Base-by-base conservation (phyloP, 805 yeast genomes). In the Schizosaccharomyces lindneri region DNA sequence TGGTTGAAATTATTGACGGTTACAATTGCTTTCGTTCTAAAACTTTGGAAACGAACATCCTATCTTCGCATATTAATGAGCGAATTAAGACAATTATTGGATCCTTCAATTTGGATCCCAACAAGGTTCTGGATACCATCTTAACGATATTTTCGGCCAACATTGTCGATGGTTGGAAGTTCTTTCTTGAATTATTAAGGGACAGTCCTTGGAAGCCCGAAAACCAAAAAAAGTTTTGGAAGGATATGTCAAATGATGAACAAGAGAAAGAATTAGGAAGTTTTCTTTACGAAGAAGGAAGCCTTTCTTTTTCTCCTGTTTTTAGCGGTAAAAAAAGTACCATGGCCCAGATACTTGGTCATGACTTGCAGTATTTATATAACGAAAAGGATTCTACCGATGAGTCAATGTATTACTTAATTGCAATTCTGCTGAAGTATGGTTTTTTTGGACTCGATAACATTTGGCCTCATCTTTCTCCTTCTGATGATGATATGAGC, bases 61-160 rank as follows among this genome's bases (percentile, higher is more conserved):
- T 57, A 3, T 17, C 29, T 4, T 11, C 7, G 2, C 36, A 29
- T 19, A 75, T 79, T 9, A 68, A 76, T 9, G 70, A 76, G n/a
- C 74, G 77, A 5, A 73, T 84, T 17, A 78, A 79, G 59, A 75
- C 76, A 36, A 68, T 84, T 5, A 83, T 83, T 62, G 95, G 93
- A 1, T 87, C 83, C 68, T 87, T 80, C 69, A 78, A 78, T 61
- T 74, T 88, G 60, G 95, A 89, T 67, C 82, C 90, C 0, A 77
- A 79, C 61, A 76, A 89, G 63, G 79, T 81, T 31, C 74, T 88
- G 60, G 85, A 86, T 65, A 62, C 85, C 0, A 64, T 85, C 7
- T 66, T 88, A 43, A 81, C 80, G 59, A 67, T 85, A 1, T 77
- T 78, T 60, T 67, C 79, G 2, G 72, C 73, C 61, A 73, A 74